These are phyloP conservation scores for Stephania yunnanensis DNA, from an alignment of 164 flowering plant species.

Conservation along the genomic window DNA sequence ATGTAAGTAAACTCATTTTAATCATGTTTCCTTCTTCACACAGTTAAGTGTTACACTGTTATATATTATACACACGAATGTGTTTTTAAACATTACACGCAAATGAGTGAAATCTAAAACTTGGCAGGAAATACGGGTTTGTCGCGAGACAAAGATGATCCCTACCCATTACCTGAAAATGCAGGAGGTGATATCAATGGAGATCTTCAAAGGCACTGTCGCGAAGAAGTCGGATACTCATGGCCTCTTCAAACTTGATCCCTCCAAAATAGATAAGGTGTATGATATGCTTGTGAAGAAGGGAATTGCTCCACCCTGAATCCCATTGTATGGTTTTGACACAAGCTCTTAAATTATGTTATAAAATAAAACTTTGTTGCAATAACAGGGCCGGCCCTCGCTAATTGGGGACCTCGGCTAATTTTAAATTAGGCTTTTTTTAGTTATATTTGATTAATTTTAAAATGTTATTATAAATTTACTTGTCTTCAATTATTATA, in stretches of 20 bases:
- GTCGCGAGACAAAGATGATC: conserved; percentile 58
- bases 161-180: conserved; percentile 82
- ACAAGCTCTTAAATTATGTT: no score
- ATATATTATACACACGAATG: no score
- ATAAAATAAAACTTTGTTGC: no score
- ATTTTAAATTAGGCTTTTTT: no score
- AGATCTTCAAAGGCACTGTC: conserved; percentile 49
- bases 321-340: no score
- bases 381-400: no score
- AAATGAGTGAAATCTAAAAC: neutral
- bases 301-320: conserved; percentile 43
- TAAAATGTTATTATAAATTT: no score
- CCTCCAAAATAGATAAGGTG: conserved; percentile 68
- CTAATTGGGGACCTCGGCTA: no score
- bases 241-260: conserved; percentile 61
- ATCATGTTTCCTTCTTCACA: neutral
- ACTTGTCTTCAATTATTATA: no score
- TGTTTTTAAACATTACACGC: no score
- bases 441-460: no score
- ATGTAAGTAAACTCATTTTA: conserved; percentile 38
- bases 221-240: conserved; percentile 70
- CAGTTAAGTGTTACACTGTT: no score
- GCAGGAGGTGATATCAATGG: conserved; percentile 51
- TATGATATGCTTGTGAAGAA: conserved; percentile 72
- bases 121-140: conserved; percentile 65